Evolutionary conservation across 257 asterid genomes (phyloP).

Genomic region (Solanum paucissectum): DNA sequence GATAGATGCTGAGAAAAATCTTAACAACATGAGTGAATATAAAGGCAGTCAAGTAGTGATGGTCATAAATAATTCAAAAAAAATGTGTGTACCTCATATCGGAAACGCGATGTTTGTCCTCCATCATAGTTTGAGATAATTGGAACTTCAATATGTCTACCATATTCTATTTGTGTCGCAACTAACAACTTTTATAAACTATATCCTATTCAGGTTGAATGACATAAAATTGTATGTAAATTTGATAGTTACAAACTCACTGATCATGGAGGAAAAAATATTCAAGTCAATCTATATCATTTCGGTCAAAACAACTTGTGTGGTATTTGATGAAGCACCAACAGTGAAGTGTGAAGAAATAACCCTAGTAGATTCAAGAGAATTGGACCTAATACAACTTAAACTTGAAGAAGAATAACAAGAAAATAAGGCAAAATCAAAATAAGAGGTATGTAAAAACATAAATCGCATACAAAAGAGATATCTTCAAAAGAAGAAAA

Average conservation of each 20-base stretch:
- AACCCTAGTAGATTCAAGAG: not conserved
- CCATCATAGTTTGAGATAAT: not conserved
- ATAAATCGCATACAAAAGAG: not conserved
- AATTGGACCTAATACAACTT: not conserved
- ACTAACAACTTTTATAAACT: no score
- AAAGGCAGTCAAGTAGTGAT: not conserved
- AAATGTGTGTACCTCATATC: not conserved
- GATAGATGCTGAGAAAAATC: not conserved
- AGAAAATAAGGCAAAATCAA: not conserved
- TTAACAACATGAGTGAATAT: not conserved
- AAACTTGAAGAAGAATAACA: not conserved
- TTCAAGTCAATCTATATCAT: not conserved
- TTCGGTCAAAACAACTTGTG: not conserved
- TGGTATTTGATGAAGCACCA: not conserved
- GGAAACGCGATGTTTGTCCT: fast-evolving
- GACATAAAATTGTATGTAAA: not conserved
- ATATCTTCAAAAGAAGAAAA: not conserved
- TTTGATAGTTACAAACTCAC: not conserved
- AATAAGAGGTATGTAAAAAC: not conserved
- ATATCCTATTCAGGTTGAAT: not conserved
- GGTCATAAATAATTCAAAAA: not conserved
- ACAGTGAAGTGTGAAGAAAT: not conserved
- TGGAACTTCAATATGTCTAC: not conserved
- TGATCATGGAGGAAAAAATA: not conserved
- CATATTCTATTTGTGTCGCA: not conserved